Evolutionary conservation across 2,329 filamentous ascomycete species (phyloP).

Genomic region (Cercospora sp.): DNA sequence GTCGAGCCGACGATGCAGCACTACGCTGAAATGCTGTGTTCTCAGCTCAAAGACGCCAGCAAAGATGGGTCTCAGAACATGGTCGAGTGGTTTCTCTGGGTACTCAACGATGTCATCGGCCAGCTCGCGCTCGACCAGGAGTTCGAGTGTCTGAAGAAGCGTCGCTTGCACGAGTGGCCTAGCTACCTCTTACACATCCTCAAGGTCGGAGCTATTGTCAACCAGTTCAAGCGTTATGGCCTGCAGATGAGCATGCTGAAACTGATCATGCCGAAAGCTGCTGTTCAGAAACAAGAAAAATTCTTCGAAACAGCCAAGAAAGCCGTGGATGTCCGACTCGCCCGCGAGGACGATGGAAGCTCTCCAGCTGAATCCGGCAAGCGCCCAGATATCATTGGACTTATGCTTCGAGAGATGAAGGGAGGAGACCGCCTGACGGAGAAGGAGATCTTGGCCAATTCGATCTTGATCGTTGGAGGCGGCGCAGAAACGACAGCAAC

Average conservation of each 20-base stretch:
- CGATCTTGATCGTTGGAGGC: constrained; percentile 27
- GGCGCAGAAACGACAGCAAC: constrained; percentile 32
- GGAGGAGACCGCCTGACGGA: constrained; percentile 23
- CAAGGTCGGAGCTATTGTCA: constrained; percentile 23
- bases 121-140: constrained; percentile 57
- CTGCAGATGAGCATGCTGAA: constrained; percentile 20
- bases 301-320: constrained; percentile 23
- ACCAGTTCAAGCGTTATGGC: constrained; percentile 28
- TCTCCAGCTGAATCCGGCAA: neutral
- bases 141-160: constrained; percentile 35
- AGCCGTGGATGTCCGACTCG: constrained; percentile 24
- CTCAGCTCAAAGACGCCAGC: constrained; percentile 21
- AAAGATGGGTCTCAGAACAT: constrained; percentile 69
- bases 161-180: constrained; percentile 31
- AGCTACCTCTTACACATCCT: constrained; percentile 24
- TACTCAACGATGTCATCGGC: constrained; percentile 70
- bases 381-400: constrained; percentile 26
- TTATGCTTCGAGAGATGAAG: constrained; percentile 30
- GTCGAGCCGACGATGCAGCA: constrained; percentile 29
- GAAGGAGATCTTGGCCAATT: constrained; percentile 25
- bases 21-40: constrained; percentile 25
- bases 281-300: constrained; percentile 12
- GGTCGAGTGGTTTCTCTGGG: constrained; percentile 74
- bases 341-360: constrained; percentile 16
- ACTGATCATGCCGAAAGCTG: constrained; percentile 17